Percentiles rank a stretch among this genome's conserved stretches.
Conservation (phyloP, 2,329 filamentous ascomycete species). For the Mycosphaerella arachidis region DNA sequence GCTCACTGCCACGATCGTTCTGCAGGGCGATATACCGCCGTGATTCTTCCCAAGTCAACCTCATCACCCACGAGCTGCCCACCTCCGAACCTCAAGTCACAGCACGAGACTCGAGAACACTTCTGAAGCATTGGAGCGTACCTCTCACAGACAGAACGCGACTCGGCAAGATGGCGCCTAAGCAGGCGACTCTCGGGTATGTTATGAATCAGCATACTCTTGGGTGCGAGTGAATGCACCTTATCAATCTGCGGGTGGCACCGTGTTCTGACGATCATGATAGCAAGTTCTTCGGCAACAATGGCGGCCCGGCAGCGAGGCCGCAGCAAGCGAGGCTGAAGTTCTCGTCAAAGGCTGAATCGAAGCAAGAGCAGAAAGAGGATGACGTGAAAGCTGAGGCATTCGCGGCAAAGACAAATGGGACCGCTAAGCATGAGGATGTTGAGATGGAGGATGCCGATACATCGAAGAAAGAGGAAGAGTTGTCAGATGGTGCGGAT, state of each 20-base stretch:
- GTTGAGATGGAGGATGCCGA: slow-evolving; percentile 30
- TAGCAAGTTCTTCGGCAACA: slow-evolving; percentile 81
- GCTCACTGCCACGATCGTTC: slow-evolving; percentile 13
- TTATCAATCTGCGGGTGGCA: not conserved
- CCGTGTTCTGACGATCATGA: not conserved
- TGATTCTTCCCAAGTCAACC: slow-evolving; percentile 2
- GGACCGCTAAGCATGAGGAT: slow-evolving; percentile 32
- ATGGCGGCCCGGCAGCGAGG: slow-evolving; percentile 55
- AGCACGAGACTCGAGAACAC: slow-evolving; percentile 11
- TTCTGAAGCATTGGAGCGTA: slow-evolving; percentile 3
- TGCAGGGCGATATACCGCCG: slow-evolving; percentile 12
- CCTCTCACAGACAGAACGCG: slow-evolving; percentile 6
- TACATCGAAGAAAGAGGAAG: slow-evolving; percentile 18
- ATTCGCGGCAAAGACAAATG: slow-evolving; percentile 17
- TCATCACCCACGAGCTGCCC: slow-evolving; percentile 12
- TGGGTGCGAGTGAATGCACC: slow-evolving; percentile 51
- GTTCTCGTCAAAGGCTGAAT: slow-evolving; percentile 51
- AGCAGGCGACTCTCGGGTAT: slow-evolving; percentile 84
- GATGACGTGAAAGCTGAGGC: slow-evolving; percentile 10
- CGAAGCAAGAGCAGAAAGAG: slow-evolving; percentile 20
- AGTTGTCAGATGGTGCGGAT: slow-evolving; percentile 23
- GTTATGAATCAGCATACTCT: slow-evolving; percentile 72
- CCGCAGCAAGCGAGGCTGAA: slow-evolving; percentile 74
- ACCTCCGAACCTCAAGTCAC: slow-evolving; percentile 10
- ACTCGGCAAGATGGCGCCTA: slow-evolving; percentile 46